phyloP scores from a whole-genome alignment of 331 rosid genomes.

The Ulmus americana region DNA sequence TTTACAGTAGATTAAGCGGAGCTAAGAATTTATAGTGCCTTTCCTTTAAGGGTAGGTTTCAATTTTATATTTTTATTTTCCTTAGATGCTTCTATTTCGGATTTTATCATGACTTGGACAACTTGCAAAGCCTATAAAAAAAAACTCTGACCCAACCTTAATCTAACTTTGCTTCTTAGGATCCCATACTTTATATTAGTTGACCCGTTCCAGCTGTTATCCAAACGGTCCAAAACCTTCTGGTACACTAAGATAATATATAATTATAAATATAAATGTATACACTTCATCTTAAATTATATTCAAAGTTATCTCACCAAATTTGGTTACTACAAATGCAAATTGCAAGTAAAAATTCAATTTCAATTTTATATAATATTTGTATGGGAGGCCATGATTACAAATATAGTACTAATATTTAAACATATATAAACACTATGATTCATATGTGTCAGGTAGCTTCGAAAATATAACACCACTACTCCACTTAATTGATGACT shows the following conservation, averaged over 20 bases:
- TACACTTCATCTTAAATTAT: too few relatives aligned
- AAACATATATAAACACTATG: too few relatives aligned
- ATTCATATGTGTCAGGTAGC: too few relatives aligned
- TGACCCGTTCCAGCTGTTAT: background rate
- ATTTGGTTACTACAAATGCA: too few relatives aligned
- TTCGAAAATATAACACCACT: background rate
- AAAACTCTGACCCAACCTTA: background rate
- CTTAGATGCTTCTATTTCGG: background rate
- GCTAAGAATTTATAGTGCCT: background rate
- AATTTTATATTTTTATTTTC: background rate
- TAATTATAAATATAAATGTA: too few relatives aligned
- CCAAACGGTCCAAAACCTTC: background rate
- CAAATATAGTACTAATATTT: too few relatives aligned
- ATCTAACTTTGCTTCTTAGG: background rate
- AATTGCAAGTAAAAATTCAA: too few relatives aligned
- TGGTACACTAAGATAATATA: background rate
- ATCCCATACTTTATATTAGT: background rate
- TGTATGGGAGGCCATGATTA: too few relatives aligned
- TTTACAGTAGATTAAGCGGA: background rate
- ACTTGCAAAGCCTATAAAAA: background rate
- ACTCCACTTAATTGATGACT: conserved; percentile 15
- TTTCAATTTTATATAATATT: too few relatives aligned
- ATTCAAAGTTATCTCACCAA: too few relatives aligned
- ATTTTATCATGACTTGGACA: background rate
- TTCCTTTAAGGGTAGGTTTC: background rate